These are phyloP conservation scores for Gastrolobium bilobum DNA, from an alignment of 306 rosid genomes.

Conservation along the genomic window DNA sequence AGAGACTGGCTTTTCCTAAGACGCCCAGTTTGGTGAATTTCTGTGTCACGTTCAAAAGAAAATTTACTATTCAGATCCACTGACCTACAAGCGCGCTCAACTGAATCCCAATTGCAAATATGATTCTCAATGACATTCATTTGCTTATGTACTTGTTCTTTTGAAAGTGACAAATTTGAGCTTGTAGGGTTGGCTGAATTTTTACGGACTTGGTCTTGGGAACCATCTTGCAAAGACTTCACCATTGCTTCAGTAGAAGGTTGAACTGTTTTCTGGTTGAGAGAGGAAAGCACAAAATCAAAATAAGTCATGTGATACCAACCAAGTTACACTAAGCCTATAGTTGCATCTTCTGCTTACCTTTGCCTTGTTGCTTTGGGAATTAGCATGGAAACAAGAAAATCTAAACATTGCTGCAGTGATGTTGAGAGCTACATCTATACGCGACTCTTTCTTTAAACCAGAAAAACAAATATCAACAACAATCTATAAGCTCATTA, in stretches of 20 bases:
- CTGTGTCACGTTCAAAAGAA: slow-evolving; percentile 41
- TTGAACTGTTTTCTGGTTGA: slow-evolving; percentile 70
- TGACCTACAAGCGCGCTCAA: slow-evolving; percentile 50
- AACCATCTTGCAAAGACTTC: slow-evolving; percentile 55
- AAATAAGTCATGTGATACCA: slow-evolving; percentile 41
- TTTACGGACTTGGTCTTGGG: slow-evolving; percentile 53
- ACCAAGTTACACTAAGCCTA: slow-evolving; percentile 25
- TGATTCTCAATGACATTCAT: slow-evolving; percentile 44
- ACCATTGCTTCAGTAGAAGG: slow-evolving; percentile 64
- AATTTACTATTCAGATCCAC: slow-evolving; percentile 57
- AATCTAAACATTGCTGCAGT: slow-evolving; percentile 71
- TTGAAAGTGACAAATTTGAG: slow-evolving; percentile 39
- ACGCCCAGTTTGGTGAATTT: slow-evolving; percentile 42
- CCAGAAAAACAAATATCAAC: slow-evolving; percentile 49
- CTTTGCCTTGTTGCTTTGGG: slow-evolving; percentile 70
- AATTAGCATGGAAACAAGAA: slow-evolving; percentile 77
- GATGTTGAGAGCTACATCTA: slow-evolving; percentile 59
- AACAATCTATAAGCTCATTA: slow-evolving; percentile 50
- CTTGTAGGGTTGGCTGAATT: slow-evolving; percentile 46
- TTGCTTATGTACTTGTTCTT: slow-evolving; percentile 48
- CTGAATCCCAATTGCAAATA: slow-evolving; percentile 52
- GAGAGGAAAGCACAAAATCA: slow-evolving; percentile 47
- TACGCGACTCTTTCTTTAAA: slow-evolving; percentile 46
- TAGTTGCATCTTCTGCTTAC: slow-evolving; percentile 54
- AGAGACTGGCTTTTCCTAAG: slow-evolving; percentile 75